phyloP scores from a whole-genome alignment of 495 filamentous ascomycete species.

The Penicillium roqueforti region DNA sequence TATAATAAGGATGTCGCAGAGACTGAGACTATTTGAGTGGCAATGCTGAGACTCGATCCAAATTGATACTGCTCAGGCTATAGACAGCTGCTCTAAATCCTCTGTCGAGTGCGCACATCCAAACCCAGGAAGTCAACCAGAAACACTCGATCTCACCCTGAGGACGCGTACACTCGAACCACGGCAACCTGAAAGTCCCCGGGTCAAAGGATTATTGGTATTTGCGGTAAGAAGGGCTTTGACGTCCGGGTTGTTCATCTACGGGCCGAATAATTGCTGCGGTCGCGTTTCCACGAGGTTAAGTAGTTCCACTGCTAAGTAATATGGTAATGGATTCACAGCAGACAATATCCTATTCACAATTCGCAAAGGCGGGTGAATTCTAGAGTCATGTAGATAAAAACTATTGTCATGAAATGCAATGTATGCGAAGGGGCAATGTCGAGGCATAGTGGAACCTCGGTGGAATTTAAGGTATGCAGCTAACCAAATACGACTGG shows the following conservation, averaged over 20 bases:
- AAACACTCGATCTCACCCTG: slow-evolving; percentile 59
- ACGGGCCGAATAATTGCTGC: neutral
- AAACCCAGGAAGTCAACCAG: slow-evolving; percentile 59
- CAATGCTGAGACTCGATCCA: no score
- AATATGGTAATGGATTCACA: slow-evolving; percentile 15
- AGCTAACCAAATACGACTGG: neutral
- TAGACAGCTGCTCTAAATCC: slow-evolving; percentile 32
- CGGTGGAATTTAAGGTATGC: neutral
- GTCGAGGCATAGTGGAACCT: slow-evolving; percentile 49
- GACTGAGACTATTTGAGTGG: neutral
- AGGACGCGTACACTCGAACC: slow-evolving; percentile 61
- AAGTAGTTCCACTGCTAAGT: slow-evolving; percentile 1
- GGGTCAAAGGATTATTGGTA: slow-evolving; percentile 55
- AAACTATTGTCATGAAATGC: slow-evolving; percentile 50
- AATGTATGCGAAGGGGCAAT: slow-evolving; percentile 65
- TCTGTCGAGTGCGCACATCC: slow-evolving; percentile 31
- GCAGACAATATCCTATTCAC: slow-evolving; percentile 44
- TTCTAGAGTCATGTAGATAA: slow-evolving; percentile 38
- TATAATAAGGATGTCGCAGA: neutral
- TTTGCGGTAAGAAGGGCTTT: slow-evolving; percentile 52
- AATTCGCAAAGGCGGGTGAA: slow-evolving; percentile 55
- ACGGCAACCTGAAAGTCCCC: slow-evolving; percentile 70
- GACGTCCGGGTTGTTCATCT: slow-evolving; percentile 41
- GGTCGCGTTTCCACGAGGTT: neutral
- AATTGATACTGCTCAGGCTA: neutral